Conservation (phyloP, 169 alveolate species). For the Perkinsus marinus region DNA sequence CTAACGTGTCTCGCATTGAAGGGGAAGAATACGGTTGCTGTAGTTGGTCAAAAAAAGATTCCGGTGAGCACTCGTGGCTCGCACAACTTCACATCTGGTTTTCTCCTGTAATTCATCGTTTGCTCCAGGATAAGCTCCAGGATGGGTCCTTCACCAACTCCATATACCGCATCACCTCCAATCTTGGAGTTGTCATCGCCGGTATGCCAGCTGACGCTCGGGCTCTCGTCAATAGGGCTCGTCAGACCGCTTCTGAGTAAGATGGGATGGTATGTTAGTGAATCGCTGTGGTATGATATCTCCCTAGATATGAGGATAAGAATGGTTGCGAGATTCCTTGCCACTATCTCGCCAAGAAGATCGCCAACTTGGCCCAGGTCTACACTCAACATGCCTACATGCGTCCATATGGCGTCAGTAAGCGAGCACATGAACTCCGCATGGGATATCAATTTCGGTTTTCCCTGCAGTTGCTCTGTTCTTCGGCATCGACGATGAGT, state of each 20-base stretch:
- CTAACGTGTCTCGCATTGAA: constrained; percentile 87
- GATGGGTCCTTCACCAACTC: constrained; percentile 60
- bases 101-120: not conserved
- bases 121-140: constrained; percentile 46
- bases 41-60: constrained; percentile 83
- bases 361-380: constrained; percentile 78
- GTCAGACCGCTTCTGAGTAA: constrained; percentile 18
- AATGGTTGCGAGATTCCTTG: constrained; percentile 71
- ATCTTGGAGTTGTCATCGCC: constrained; percentile 57
- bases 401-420: constrained; percentile 82
- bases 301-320: constrained; percentile 22
- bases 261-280: not conserved
- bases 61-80: constrained; percentile 35
- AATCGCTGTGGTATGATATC: not conserved
- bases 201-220: constrained; percentile 66
- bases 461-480: constrained; percentile 61
- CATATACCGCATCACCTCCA: constrained; percentile 49
- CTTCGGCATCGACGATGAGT: constrained; percentile 81
- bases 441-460: not conserved
- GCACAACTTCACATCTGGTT: not conserved
- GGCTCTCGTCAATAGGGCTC: constrained; percentile 27
- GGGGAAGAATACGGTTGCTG: constrained; percentile 86
- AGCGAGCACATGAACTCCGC: constrained; percentile 9
- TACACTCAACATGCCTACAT: constrained; percentile 88
- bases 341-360: constrained; percentile 71